phyloP scores from a whole-genome alignment of 768 basidiomycete genomes.

The Kwoniella europaea region DNA sequence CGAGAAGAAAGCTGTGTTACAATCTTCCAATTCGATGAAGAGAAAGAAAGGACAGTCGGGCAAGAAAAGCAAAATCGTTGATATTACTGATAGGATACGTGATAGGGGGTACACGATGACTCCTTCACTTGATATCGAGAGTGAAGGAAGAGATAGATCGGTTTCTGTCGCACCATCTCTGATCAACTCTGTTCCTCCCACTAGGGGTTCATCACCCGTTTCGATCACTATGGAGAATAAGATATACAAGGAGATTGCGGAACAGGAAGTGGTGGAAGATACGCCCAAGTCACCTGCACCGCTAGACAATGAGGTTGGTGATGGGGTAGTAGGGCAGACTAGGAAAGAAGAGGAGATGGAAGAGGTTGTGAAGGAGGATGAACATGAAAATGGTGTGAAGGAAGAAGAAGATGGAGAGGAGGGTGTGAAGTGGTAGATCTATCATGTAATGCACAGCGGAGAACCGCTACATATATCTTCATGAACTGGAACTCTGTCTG shows the following conservation, averaged over 20 bases:
- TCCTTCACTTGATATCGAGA: not conserved
- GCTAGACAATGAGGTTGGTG: not conserved
- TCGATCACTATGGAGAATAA: not conserved
- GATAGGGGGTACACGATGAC: constrained; percentile 5
- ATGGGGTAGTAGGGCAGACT: not conserved
- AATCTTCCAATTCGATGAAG: not conserved
- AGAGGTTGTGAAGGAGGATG: not conserved
- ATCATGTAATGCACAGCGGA: not conserved
- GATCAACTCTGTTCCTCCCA: constrained; percentile 1
- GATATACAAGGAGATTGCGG: not conserved
- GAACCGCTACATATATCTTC: not conserved
- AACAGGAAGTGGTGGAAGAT: not conserved
- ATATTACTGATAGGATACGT: constrained; percentile 6
- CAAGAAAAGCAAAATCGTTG: constrained; percentile 14
- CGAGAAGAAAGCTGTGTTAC: constrained; percentile 10
- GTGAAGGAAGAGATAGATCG: constrained; percentile 9
- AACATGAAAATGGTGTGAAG: not conserved
- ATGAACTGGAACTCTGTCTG: too few relatives aligned
- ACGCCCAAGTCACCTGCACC: constrained; percentile 5
- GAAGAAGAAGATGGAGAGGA: constrained; percentile 11
- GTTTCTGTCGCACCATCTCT: not conserved
- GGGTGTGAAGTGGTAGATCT: constrained; percentile 15
- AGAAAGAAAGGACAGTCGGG: constrained; percentile 6
- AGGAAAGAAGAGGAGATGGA: not conserved
- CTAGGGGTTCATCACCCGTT: constrained; percentile 5